These are phyloP conservation scores for grape (Vitis vinifera) DNA, from an alignment of 164 flowering plant species.

Conservation along the genomic window ASM3070453v1 NC_081805.1:4321001-4321500, in stretches of 20 bases:
- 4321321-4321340: slow-evolving; percentile 67
- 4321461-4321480: slow-evolving; percentile 19
- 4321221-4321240: background rate
- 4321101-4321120: slow-evolving; percentile 39
- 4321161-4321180: slow-evolving; percentile 45
- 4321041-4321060: slow-evolving; percentile 48
- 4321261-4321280: slow-evolving; percentile 71
- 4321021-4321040: slow-evolving; percentile 34
- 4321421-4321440: background rate
- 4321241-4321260: slow-evolving; percentile 31
- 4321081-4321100: slow-evolving; percentile 25
- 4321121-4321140: slow-evolving; percentile 55
- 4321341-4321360: slow-evolving; percentile 34
- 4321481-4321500: slow-evolving; percentile 25
- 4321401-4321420: background rate
- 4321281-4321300: slow-evolving; percentile 60
- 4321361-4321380: slow-evolving; percentile 1
- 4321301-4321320: slow-evolving; percentile 57
- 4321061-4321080: slow-evolving; percentile 51
- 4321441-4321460: slow-evolving; percentile 22
- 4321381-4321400: background rate
- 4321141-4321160: slow-evolving; percentile 53
- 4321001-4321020: slow-evolving; percentile 50
- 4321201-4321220: slow-evolving; percentile 5
- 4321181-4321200: slow-evolving; percentile 34